Base-by-base conservation (phyloP, 2,329 filamentous ascomycete genomes). In the Hymenoscyphus fructigenus region DNA sequence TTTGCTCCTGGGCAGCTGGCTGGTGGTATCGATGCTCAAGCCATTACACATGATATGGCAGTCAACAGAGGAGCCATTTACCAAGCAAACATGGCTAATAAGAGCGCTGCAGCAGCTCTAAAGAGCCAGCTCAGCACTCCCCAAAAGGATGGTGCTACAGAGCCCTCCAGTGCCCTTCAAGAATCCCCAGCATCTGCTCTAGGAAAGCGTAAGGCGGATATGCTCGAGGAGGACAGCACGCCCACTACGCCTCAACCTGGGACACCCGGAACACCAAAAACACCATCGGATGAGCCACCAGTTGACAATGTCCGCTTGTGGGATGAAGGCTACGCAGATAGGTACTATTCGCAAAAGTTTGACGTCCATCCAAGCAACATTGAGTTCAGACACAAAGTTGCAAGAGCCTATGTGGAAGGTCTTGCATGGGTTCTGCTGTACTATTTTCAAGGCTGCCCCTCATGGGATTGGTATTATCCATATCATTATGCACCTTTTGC, bases 391-490 rank as follows among this genome's bases (percentile, higher is more conserved):
- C 90, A 93, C 77, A 86, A 92, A 74, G 96, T 99, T 64, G 95
- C 91, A 41, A 86, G 88, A 62, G 87, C 91, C n/a, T 99, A 99
- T 76, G 93, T 94, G 14, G 93, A 98, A 80, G 95, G 95, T 41
- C 84, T 99, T 10, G 91, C 91, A 26, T 99, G 96, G 95, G 95
- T 99, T 47, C 81, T 99, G 60, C 83, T 93, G 41, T 99, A 99
- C 79, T 99, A 99, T 77, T 97, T 97, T 78, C 95, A 99, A 78
- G 95, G 95, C 29, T 99, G 95, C 73, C 93, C 95, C 26, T 97
- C 93, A 0, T 99, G 96, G 95, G 96, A 94, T 61, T 99, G 95
- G 95, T 99, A 95, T 77, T 99, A 97, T 75, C 95, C 95, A 0
- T 96, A 98, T 75, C 95, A 99, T 76, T 99, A 99, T 76, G 96